Evolutionary conservation across 768 basidiomycete genomes (phyloP), one percentile per base, ranked within the genome.

Genomic region (Lactifluus pinguis): DNA sequence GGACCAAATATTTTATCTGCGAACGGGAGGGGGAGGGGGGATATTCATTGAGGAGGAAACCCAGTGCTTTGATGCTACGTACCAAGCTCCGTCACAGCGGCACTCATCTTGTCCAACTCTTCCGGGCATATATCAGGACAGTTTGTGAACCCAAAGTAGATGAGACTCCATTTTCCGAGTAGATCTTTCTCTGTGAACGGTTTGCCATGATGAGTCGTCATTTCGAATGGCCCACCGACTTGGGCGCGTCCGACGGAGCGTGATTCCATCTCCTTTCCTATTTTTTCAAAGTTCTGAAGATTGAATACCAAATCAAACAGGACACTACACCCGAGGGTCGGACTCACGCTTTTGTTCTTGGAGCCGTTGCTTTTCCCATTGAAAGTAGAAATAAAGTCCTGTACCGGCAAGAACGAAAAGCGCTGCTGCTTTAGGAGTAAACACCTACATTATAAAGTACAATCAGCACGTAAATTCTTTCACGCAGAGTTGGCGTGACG

Each of bases 91-190:
- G 87, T 79, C 47, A 98, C 77, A 17, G 94, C 85, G 0, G 74
- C 78, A 13, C 88, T 84, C 76, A 98, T 84, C 77, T 98, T 98
- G 77, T 99, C 97, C 32, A 99, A 79, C 74, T 98, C 95, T 57
- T 95, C 91, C 1, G 97, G 97, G 70, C 97, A 99, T 56, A 99
- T 98, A 73, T 99, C 97, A 6, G 97, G 95, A 73, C 97, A 99
- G 73, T 99, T 95, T 34, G 95, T 95, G 77, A 98, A 99, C n/a
- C 97, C 97, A 74, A 99, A 99, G 76, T 98, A 92, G 49, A 91
- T 80, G 61, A 92, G 75, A n/a, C 80, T 88, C 92, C 92, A 98
- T 75, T 90, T 89, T 39, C 94, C 95, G 29, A 88, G 72, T 49
- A 98, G 76, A 69, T 95, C 82, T 57, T 88, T 75, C 49, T 98